These are phyloP conservation scores for Discostella pseudostelligera DNA, from an alignment of 108 stramenopile species.

Conservation along the genomic window DNA sequence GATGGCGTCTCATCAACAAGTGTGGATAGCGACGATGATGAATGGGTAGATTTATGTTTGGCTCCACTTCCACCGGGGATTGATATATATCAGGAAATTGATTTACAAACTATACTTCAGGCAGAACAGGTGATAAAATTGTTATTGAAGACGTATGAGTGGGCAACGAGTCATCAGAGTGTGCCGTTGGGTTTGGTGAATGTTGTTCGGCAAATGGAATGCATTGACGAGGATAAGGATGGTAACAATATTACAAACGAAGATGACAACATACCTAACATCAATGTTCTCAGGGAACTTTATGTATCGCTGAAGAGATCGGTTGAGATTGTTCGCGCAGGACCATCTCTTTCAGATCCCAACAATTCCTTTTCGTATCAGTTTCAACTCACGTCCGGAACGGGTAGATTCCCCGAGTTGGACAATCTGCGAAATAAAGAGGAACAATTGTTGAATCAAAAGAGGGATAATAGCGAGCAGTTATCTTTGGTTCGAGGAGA, in stretches of 20 bases:
- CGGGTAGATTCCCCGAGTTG: conserved; percentile 54
- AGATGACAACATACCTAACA: not conserved
- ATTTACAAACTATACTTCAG: conserved; percentile 68
- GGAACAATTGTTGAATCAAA: conserved; percentile 13
- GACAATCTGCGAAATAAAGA: conserved; percentile 48
- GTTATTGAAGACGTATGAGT: conserved; percentile 50
- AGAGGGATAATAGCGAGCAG: conserved; percentile 21
- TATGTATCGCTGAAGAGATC: conserved; percentile 26
- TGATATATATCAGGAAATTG: conserved; percentile 31
- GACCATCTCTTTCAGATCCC: conserved; percentile 14
- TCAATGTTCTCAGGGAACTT: conserved; percentile 11
- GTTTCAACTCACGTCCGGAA: conserved; percentile 53
- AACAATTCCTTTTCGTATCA: conserved; percentile 41
- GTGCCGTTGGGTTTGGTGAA: not conserved
- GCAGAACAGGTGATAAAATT: conserved; percentile 68
- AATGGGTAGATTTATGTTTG: conserved; percentile 55
- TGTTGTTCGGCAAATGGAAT: not conserved
- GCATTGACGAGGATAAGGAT: conserved; percentile 19
- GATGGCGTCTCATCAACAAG: not conserved
- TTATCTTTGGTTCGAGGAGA: conserved; percentile 49
- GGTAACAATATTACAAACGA: not conserved
- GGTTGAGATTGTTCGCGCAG: conserved; percentile 53
- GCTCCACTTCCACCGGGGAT: conserved; percentile 20
- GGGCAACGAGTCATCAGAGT: conserved; percentile 46
- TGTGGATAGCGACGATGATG: conserved; percentile 69